A percentile compares a stretch with the other conserved stretches of the same genome.
Conservation (phyloP, 164 flowering plant species). For the Piper longum region DNA sequence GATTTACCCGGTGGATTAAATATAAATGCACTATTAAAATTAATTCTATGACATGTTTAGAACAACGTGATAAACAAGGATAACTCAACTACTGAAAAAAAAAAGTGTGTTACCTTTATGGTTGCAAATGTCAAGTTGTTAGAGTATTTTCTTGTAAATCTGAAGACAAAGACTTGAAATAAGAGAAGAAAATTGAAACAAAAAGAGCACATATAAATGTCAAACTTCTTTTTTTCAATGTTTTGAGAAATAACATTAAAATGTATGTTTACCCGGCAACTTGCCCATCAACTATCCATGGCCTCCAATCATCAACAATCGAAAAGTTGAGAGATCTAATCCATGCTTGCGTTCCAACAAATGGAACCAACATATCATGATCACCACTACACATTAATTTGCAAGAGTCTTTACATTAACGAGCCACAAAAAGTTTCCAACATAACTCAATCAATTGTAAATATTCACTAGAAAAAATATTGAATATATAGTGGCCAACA, state of each 20-base stretch:
- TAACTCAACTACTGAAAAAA: background rate
- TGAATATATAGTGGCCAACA: no score
- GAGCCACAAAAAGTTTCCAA: background rate
- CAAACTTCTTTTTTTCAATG: background rate
- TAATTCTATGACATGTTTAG: no score
- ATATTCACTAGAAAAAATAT: no score
- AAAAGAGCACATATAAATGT: background rate
- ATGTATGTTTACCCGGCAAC: slow-evolving; percentile 31
- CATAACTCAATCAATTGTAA: no score
- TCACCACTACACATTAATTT: slow-evolving; percentile 28
- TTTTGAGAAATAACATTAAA: background rate
- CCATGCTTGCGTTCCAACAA: slow-evolving; percentile 37
- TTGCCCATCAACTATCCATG: slow-evolving; percentile 34
- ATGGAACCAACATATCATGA: slow-evolving; percentile 33
- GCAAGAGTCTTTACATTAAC: background rate
- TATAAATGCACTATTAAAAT: no score
- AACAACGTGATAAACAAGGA: background rate
- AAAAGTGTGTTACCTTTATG: slow-evolving; percentile 20
- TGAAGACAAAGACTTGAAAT: slow-evolving; percentile 4
- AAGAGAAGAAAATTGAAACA: background rate
- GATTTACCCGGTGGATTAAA: no score
- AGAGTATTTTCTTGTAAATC: slow-evolving; percentile 36
- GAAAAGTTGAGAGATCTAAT: slow-evolving; percentile 31
- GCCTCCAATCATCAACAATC: slow-evolving; percentile 43
- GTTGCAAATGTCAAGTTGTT: slow-evolving; percentile 46